Evolutionary conservation across 1,284 basidiomycete genomes (phyloP).

Genomic region (Laetiporus sulphureus): DNA sequence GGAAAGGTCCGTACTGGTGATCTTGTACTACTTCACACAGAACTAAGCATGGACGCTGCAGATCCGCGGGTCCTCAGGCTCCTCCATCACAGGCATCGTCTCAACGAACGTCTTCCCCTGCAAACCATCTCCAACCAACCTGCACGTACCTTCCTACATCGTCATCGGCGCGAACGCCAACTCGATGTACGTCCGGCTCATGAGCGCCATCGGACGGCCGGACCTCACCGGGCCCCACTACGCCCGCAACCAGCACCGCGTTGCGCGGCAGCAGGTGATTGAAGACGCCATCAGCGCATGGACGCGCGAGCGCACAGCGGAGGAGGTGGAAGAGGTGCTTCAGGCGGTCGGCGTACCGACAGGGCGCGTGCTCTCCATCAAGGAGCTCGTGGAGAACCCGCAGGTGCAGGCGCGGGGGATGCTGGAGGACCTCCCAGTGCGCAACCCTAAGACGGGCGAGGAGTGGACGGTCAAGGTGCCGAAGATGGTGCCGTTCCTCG

Average conservation of each 20-base stretch:
- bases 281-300: slow-evolving; percentile 55
- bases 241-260: slow-evolving; percentile 57
- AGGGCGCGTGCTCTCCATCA: slow-evolving; percentile 53
- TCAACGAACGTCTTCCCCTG: slow-evolving; percentile 70
- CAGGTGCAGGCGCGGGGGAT: slow-evolving; percentile 50
- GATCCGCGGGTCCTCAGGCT: slow-evolving; percentile 65
- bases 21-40: background rate
- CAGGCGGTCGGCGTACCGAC: slow-evolving; percentile 57
- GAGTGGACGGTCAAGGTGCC: slow-evolving; percentile 68
- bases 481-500: slow-evolving; percentile 51
- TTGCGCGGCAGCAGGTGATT: slow-evolving; percentile 49
- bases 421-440: slow-evolving; percentile 53
- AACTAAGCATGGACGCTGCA: slow-evolving; percentile 15
- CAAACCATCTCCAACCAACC: slow-evolving; percentile 35
- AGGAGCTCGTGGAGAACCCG: slow-evolving; percentile 52
- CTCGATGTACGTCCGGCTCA: slow-evolving; percentile 58
- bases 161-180: slow-evolving; percentile 70
- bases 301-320: slow-evolving; percentile 49
- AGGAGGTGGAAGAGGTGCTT: slow-evolving; percentile 51
- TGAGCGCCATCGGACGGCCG: slow-evolving; percentile 48
- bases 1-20: slow-evolving; percentile 36
- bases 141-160: slow-evolving; percentile 43
- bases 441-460: slow-evolving; percentile 28
- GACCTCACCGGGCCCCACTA: slow-evolving; percentile 53
- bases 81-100: slow-evolving; percentile 66